Conservation (phyloP, 148 eudicot genomes). For the Chenopodium quinoa region DNA sequence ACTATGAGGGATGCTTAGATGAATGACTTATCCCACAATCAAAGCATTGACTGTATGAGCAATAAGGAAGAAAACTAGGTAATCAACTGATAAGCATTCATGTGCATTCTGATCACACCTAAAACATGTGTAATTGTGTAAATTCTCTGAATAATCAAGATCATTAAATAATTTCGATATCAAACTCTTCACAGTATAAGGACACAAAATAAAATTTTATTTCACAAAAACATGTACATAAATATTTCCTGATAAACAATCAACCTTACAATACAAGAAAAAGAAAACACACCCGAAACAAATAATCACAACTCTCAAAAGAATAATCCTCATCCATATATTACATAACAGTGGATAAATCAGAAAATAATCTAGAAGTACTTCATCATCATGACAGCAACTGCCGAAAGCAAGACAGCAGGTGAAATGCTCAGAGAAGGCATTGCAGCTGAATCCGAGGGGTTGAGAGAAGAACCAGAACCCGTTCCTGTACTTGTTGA, state of each 20-base stretch:
- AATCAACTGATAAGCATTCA: background rate
- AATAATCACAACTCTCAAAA: constrained; percentile 18
- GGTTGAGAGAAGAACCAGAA: constrained; percentile 33
- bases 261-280: constrained; percentile 4
- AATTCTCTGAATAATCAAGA: background rate
- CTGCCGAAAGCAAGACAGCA: constrained; percentile 29
- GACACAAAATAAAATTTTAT: background rate
- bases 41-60: constrained; percentile 22
- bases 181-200: background rate
- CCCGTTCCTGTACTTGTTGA: constrained; percentile 37
- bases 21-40: constrained; percentile 30
- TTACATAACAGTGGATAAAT: background rate
- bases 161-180: background rate
- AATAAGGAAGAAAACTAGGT: too few relatives aligned
- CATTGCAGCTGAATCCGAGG: constrained; percentile 41
- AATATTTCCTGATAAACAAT: constrained; percentile 6
- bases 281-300: background rate
- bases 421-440: constrained; percentile 36
- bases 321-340: constrained; percentile 27
- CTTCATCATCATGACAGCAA: constrained; percentile 35
- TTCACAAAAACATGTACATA: constrained; percentile 18
- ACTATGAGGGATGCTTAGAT: constrained; percentile 10
- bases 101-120: constrained; percentile 5
- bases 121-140: background rate
- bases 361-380: constrained; percentile 20